Base-by-base conservation (phyloP, 2,329 filamentous ascomycete species). In the Botrytis squamosa region DNA sequence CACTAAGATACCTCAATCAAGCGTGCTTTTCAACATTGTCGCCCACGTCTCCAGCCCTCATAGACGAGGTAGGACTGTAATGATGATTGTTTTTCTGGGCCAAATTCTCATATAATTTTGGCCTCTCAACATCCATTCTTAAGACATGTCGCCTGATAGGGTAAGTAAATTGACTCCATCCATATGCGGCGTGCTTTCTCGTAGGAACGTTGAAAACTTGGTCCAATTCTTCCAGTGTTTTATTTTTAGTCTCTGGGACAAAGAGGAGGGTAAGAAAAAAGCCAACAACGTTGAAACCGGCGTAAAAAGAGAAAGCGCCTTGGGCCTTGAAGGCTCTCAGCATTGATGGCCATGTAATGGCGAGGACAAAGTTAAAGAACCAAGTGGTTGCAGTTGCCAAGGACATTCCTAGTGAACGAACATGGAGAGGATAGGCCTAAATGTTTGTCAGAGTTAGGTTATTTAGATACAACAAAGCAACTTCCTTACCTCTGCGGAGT, bases 341-440 rank as follows among this genome's bases (percentile, higher is more conserved):
- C 16, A 77, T 69, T 1, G 71, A 74, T 18, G 77, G 77, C 74
- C 76, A 78, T 2, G 77, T 90, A 70, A 92, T 87, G 36, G 86
- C 86, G 33, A 92, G 82, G 0, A 91, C 85, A 1, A 87, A 85
- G 0, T 87, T 87, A 84, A 85, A 88, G 76, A 85, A 85, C 74
- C 91, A 84, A 74, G 87, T 88, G 1, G 88, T 89, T 2, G 88
- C 87, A 2, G 90, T 88, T 9, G 88, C 87, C 80, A 86, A 88
- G 0, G 84, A 84, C 89, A 91, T 91, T 64, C 89, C 89, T 9
- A 88, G 85, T 78, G 90, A 88, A 75, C 89, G 84, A 79, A 90
- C 88, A 3, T 87, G 88, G 0, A 90, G 85, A 1, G 89, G 89
- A 79, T 89, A 90, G 20, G 89, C 88, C 77, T 66, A 36, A 49